These are phyloP conservation scores for Chytriomyces sp. DNA, from an alignment of 192 early-diverging fungal genomes.

Conservation along the genomic window DNA sequence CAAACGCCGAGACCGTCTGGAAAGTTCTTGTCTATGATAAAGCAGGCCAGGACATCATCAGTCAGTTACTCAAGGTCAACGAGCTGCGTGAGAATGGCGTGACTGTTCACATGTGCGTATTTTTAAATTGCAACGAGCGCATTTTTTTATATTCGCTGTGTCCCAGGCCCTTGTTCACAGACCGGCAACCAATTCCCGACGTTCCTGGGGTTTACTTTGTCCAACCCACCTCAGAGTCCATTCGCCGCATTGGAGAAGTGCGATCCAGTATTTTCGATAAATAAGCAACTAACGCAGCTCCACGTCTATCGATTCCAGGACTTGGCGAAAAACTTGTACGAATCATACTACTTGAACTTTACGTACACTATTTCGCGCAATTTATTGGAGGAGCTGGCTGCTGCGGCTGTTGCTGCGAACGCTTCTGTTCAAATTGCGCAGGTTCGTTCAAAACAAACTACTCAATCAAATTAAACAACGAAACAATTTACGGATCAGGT, in stretches of 20 bases:
- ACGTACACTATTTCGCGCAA: slow-evolving; percentile 82
- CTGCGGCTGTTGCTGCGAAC: slow-evolving; percentile 74
- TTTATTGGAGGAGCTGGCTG: slow-evolving; percentile 91
- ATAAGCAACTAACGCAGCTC: background rate
- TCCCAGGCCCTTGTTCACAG: slow-evolving; percentile 75
- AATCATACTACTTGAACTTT: slow-evolving; percentile 97
- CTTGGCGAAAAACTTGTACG: slow-evolving; percentile 86
- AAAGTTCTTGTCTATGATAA: slow-evolving; percentile 96
- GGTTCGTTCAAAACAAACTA: slow-evolving; percentile 44
- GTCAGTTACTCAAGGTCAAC: slow-evolving; percentile 93
- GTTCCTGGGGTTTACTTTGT: slow-evolving; percentile 98
- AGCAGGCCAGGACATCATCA: slow-evolving; percentile 92
- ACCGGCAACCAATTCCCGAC: slow-evolving; percentile 89
- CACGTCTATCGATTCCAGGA: slow-evolving; percentile 63
- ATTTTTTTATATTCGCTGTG: slow-evolving; percentile 17
- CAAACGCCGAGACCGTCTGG: slow-evolving; percentile 78
- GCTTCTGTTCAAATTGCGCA: slow-evolving; percentile 84
- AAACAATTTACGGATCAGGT: slow-evolving; percentile 49
- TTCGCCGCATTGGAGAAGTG: slow-evolving; percentile 80
- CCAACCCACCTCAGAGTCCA: slow-evolving; percentile 86
- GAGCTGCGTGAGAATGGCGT: slow-evolving; percentile 95
- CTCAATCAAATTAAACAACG: background rate
- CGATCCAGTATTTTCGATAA: background rate
- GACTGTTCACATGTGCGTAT: slow-evolving; percentile 90
- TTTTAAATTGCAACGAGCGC: slow-evolving; percentile 11